A percentile compares a stretch with the other conserved stretches of the same genome.
Conservation (phyloP, 169 alveolate genomes). For the Plasmodium ovale region DNA sequence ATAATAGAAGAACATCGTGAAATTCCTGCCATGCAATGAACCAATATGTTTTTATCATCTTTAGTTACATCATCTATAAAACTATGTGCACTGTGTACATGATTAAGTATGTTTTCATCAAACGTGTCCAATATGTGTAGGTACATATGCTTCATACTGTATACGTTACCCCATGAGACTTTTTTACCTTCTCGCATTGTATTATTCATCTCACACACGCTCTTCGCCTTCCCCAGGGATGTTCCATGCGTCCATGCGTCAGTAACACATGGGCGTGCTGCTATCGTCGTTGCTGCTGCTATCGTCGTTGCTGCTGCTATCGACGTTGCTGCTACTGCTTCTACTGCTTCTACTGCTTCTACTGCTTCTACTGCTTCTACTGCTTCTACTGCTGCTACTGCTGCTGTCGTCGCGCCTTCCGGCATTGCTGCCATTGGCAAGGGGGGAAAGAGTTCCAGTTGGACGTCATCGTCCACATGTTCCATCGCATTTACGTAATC, state of each 20-base stretch:
- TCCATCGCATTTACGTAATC: constrained; percentile 58
- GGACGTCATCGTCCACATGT: background rate
- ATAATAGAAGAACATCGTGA: constrained; percentile 72
- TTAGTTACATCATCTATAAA: constrained; percentile 44
- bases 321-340: too few relatives aligned
- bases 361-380: too few relatives aligned
- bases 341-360: too few relatives aligned
- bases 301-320: background rate
- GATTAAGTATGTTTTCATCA: constrained; percentile 49
- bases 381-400: too few relatives aligned
- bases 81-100: constrained; percentile 45
- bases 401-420: too few relatives aligned
- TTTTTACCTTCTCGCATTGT: constrained; percentile 1
- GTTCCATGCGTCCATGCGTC: background rate
- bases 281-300: too few relatives aligned
- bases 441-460: too few relatives aligned
- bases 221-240: background rate
- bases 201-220: constrained; percentile 40
- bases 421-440: too few relatives aligned
- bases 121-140: constrained; percentile 51
- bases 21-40: constrained; percentile 74
- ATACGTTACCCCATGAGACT: constrained; percentile 11
- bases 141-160: constrained; percentile 63
- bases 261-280: too few relatives aligned
- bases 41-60: constrained; percentile 23